Percentiles rank a stretch among this genome's conserved stretches.
These are phyloP conservation scores for Metschnikowia kofuensis DNA, from an alignment of 805 yeast genomes.

Conservation along the genomic window DNA sequence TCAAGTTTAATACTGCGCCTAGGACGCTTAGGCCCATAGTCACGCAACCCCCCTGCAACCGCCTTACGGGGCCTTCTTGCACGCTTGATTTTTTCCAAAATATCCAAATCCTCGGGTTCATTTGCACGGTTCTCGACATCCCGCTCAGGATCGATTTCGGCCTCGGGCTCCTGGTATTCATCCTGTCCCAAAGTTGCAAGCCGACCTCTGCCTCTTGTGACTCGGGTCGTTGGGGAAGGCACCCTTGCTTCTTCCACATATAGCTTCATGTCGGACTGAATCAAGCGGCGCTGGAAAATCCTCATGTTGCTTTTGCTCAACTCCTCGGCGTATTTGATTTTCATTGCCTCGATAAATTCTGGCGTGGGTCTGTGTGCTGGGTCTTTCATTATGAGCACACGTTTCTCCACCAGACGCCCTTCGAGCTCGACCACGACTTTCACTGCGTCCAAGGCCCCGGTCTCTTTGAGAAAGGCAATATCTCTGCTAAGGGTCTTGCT, in stretches of 20 bases:
- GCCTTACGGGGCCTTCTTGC: conserved; percentile 17
- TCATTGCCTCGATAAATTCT: conserved; percentile 26
- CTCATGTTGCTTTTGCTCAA: conserved; percentile 10
- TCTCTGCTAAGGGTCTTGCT: conserved; percentile 40
- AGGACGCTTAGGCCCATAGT: conserved; percentile 12
- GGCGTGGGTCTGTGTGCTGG: conserved; percentile 27
- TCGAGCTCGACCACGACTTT: conserved; percentile 23
- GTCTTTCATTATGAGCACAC: conserved; percentile 30
- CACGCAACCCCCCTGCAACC: not conserved
- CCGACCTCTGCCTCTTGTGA: conserved; percentile 11
- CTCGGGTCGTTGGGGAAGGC: conserved; percentile 1
- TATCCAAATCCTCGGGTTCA: conserved; percentile 6
- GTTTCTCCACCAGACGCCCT: conserved; percentile 29
- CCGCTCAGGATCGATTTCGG: not conserved
- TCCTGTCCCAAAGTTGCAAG: conserved; percentile 13
- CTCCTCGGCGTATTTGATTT: conserved; percentile 15
- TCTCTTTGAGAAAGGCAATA: conserved; percentile 25
- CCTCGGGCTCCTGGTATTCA: not conserved
- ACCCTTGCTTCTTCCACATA: conserved; percentile 12
- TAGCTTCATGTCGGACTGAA: conserved; percentile 15
- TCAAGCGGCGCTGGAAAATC: conserved; percentile 10
- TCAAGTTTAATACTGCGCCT: conserved; percentile 27
- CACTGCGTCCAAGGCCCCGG: conserved; percentile 22
- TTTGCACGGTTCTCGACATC: not conserved
- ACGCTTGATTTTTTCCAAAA: conserved; percentile 10